A percentile compares a stretch with the other conserved stretches of the same genome.
Evolutionary conservation across 1,284 basidiomycete genomes (phyloP).

Genomic region (Tranzscheliella williamsii): DNA sequence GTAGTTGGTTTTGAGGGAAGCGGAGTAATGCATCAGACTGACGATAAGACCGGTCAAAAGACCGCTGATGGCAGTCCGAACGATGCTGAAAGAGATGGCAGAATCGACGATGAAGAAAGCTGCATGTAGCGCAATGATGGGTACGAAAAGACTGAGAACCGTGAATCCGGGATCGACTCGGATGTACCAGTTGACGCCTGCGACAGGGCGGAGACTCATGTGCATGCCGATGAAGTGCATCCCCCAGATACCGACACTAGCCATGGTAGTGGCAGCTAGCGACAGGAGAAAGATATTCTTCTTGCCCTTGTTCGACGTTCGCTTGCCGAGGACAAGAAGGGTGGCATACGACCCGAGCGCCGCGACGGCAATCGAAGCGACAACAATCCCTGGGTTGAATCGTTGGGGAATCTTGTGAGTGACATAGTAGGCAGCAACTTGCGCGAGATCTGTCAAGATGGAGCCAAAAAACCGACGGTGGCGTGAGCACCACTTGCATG

Average conservation of each 20-base stretch:
- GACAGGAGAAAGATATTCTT: slow-evolving; percentile 63
- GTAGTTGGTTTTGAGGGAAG: slow-evolving; percentile 62
- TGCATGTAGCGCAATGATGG: slow-evolving; percentile 62
- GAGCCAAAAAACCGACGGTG: not conserved
- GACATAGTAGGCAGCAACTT: slow-evolving; percentile 61
- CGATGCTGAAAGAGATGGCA: slow-evolving; percentile 61
- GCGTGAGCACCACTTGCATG: too few species aligned
- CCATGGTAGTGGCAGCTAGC: slow-evolving; percentile 66
- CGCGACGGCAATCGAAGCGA: slow-evolving; percentile 65
- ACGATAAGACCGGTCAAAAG: slow-evolving; percentile 77
- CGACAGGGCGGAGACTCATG: slow-evolving; percentile 61
- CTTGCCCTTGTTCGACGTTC: slow-evolving; percentile 62
- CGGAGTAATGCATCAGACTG: slow-evolving; percentile 66
- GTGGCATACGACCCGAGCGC: slow-evolving; percentile 65
- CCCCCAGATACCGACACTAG: slow-evolving; percentile 56
- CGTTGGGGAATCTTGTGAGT: slow-evolving; percentile 61
- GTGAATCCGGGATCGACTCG: slow-evolving; percentile 63
- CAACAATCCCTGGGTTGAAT: slow-evolving; percentile 63
- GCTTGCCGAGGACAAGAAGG: slow-evolving; percentile 63
- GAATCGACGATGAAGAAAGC: slow-evolving; percentile 65
- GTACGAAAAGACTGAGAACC: slow-evolving; percentile 64
- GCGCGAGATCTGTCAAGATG: slow-evolving; percentile 38
- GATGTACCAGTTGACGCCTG: slow-evolving; percentile 62
- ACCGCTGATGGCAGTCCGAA: slow-evolving; percentile 66
- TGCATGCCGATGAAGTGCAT: slow-evolving; percentile 65